Base-by-base conservation (phyloP, 768 basidiomycete genomes). In the Mycena belliarum region DNA sequence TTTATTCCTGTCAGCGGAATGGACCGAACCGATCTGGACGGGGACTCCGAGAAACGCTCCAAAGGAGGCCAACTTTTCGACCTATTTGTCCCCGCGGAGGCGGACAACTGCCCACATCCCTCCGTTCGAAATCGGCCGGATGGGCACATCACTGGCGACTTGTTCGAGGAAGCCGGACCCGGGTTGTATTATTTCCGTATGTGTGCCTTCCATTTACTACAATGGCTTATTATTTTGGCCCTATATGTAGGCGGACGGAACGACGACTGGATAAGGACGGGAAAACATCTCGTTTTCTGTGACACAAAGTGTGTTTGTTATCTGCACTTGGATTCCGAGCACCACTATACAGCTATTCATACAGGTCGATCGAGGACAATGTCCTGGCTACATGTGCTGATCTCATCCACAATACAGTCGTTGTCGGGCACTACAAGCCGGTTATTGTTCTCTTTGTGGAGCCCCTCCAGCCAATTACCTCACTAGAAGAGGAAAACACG, bases 301-400 rank as follows among this genome's bases (percentile, higher is more conserved):
- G 66, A 70, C 38, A 69, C 68, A 1, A 70, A 69, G 65, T 68
- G 24, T n/a, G 52, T 12, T 33, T n/a, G n/a, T n/a, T n/a, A n/a
- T n/a, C n/a, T n/a, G n/a, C n/a, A n/a, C n/a, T n/a, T n/a, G n/a
- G n/a, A n/a, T n/a, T n/a, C n/a, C n/a, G n/a, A n/a, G n/a, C n/a
- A n/a, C n/a, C n/a, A n/a, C n/a, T n/a, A n/a, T n/a, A n/a, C n/a
- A n/a, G n/a, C n/a, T n/a, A n/a, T n/a, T n/a, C n/a, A 11, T 20
- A 1, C 0, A 73, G 72, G 44, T 66, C 69, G 0, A 73, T 75
- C 38, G 73, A 75, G 52, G 73, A 75, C 50, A 69, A 72, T 40
- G 60, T 70, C 6, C 47, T 67, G 23, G 54, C 56, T 23, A 65
- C 61, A 1, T 73, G 72, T 49, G 59, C 62, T 2, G 70, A 72